Base-by-base conservation (phyloP, 305 asterid species). In the Solanum hybrid region DNA sequence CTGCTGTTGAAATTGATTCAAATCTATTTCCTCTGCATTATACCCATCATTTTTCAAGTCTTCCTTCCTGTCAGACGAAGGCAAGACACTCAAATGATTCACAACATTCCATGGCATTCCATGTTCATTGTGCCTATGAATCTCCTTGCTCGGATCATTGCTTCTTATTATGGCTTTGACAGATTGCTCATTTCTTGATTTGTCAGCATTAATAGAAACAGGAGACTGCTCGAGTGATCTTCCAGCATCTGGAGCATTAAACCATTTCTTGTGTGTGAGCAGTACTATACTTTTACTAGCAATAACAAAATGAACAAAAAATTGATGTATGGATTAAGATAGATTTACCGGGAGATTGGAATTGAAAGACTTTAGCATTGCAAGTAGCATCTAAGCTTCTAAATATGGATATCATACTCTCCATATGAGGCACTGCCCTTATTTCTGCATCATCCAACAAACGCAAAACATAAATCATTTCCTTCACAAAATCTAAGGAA, bases 391-490 rank as follows among this genome's bases (percentile, higher is more conserved):
- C 93, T 95, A 97, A 80, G 86, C 93, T 93, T 89, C 90, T 91
- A 89, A 94, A 97, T 69, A 95, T 95, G 89, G 93, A 61, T 42
- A 94, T 92, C 69, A 95, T 93, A 86, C 93, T 95, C 92, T 96
- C 98, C 94, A 97, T 86, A 76, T 92, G 89, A 83, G 95, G 93
- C 28, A 96, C 98, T 34, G 96, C 91, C 61, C 99, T 94, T 78
- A 94, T 78, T 71, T 94, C 99, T 96, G 95, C 90, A 93, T 73
- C 36, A 46, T 61, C 34, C 26, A 64, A 42, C 6, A 74, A 74
- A 64, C 6, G 1, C 64, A 12, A 35, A 42, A 39, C 29, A 42
- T 12, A 80, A 83, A 12, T 18, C 36, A 61, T 20, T 31, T 79
- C 29, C 24, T 4, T 24, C 35, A 64, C 20, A 51, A 87, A 57